Evolutionary conservation across 2,329 filamentous ascomycete species (phyloP).

Genomic region (Exophiala calicioides): DNA sequence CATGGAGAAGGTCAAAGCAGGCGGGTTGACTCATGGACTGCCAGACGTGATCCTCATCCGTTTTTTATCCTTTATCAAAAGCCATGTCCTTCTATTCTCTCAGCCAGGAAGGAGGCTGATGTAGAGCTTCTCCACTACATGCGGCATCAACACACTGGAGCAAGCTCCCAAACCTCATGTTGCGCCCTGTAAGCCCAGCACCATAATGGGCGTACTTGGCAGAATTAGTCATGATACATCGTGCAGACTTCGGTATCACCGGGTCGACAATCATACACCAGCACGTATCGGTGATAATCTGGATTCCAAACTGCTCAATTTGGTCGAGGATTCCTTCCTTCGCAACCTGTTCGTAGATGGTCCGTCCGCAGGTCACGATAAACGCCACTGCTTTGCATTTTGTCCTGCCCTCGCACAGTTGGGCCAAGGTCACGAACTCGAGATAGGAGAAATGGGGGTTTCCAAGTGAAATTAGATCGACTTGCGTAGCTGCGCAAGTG

Average conservation of each 20-base stretch:
- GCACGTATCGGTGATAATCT: constrained; percentile 49
- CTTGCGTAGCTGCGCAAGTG: constrained; percentile 18
- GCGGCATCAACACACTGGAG: constrained; percentile 33
- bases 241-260: constrained; percentile 34
- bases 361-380: constrained; percentile 13
- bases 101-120: too few relatives aligned
- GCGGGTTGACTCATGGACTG: too few relatives aligned
- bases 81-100: too few relatives aligned
- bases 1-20: too few relatives aligned
- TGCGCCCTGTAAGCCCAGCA: constrained; percentile 30
- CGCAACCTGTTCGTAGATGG: constrained; percentile 20
- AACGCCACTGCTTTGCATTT: constrained; percentile 28
- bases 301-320: constrained; percentile 42
- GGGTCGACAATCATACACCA: constrained; percentile 52
- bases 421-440: constrained; percentile 40
- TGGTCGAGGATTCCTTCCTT: constrained; percentile 35
- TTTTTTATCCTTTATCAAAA: too few relatives aligned
- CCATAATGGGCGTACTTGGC: constrained; percentile 51
- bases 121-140: constrained; percentile 24
- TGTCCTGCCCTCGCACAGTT: constrained; percentile 33
- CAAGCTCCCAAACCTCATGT: constrained; percentile 34
- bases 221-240: constrained; percentile 49
- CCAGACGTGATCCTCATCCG: too few relatives aligned
- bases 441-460: constrained; percentile 49
- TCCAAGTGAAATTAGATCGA: constrained; percentile 47